These are phyloP conservation scores for Kwoniella newhampshirensis DNA, from an alignment of 768 basidiomycete species.

Conservation along the genomic window DNA sequence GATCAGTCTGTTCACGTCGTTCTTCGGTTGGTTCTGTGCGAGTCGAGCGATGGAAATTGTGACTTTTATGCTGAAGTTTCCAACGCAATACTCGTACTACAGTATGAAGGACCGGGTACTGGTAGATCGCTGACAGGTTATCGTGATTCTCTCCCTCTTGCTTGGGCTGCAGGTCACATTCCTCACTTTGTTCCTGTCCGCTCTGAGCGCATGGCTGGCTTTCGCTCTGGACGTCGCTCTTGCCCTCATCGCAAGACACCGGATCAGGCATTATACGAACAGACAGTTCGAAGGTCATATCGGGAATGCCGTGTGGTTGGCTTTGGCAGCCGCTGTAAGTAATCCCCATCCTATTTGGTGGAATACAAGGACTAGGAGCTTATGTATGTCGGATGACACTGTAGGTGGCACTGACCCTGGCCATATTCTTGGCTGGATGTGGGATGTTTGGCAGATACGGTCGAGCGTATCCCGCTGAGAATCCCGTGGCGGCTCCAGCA, in stretches of 20 bases:
- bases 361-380: background rate
- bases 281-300: constrained; percentile 24
- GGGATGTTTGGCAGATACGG: constrained; percentile 45
- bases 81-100: background rate
- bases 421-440: constrained; percentile 36
- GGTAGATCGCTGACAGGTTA: background rate
- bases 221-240: constrained; percentile 39
- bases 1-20: constrained; percentile 35
- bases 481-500: constrained; percentile 1
- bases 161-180: constrained; percentile 31
- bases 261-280: constrained; percentile 29
- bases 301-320: constrained; percentile 43
- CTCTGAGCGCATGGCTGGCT: constrained; percentile 32
- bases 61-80: too few species aligned
- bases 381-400: too few species aligned
- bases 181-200: constrained; percentile 33
- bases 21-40: constrained; percentile 44
- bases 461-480: background rate
- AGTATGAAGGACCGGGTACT: background rate
- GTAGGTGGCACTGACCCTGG: constrained; percentile 33
- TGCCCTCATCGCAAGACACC: constrained; percentile 28
- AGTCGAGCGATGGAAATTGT: constrained; percentile 41
- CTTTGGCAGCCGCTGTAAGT: constrained; percentile 37
- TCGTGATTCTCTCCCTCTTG: too few species aligned
- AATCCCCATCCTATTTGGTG: too few species aligned